These are phyloP conservation scores for Tetrapisispora nanseiensis DNA, from an alignment of 805 yeast genomes.

Conservation along the genomic window DNA sequence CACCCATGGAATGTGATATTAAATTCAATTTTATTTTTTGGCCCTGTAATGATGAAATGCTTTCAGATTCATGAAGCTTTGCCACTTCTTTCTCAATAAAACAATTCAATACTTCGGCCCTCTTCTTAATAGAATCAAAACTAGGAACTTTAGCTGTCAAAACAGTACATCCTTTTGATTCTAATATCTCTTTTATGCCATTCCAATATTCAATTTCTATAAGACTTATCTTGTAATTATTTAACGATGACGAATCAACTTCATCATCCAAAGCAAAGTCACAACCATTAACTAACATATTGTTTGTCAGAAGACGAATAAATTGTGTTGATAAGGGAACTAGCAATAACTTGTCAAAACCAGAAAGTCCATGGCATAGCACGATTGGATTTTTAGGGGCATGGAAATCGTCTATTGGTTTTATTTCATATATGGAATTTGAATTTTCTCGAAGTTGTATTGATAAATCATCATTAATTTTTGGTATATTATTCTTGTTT, in stretches of 20 bases:
- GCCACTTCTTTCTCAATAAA: conserved; percentile 34
- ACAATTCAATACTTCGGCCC: conserved; percentile 50
- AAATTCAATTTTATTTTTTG: conserved; percentile 47
- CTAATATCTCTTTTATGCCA: conserved; percentile 59
- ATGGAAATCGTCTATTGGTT: conserved; percentile 33
- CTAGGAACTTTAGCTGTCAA: conserved; percentile 74
- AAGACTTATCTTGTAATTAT: conserved; percentile 21
- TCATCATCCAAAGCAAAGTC: conserved; percentile 15
- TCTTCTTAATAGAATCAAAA: conserved; percentile 59
- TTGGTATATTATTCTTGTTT: too few species aligned
- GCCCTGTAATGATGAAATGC: background rate
- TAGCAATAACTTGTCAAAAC: conserved; percentile 52
- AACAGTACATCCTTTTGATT: conserved; percentile 54
- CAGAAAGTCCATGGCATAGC: conserved; percentile 79
- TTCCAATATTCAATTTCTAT: conserved; percentile 61
- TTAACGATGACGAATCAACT: background rate
- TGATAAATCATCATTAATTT: background rate
- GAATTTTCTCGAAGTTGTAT: background rate
- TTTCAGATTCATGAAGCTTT: background rate
- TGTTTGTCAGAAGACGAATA: conserved; percentile 15
- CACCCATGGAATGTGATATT: conserved; percentile 92
- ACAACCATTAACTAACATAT: conserved; percentile 11
- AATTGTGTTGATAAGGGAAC: conserved; percentile 34
- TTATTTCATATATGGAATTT: background rate
- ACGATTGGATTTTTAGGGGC: conserved; percentile 68